Base-by-base conservation (phyloP, 192 early-diverging fungal species). In the Coemansia sp. region DNA sequence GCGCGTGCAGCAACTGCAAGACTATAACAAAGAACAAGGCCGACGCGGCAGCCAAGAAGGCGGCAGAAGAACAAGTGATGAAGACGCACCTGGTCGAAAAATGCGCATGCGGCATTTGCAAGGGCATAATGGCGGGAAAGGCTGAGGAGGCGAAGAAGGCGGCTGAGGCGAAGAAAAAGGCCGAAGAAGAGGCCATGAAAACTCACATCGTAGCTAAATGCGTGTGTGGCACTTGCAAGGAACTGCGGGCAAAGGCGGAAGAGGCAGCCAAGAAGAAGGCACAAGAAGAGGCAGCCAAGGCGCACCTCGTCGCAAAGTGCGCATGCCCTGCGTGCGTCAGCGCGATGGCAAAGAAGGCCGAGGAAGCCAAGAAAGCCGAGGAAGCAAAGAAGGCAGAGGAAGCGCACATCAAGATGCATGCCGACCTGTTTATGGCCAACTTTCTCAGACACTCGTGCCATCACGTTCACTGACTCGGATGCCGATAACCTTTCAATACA, bases 1-100 rank as follows among this genome's bases (percentile, higher is more conserved):
- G 74, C 68, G 59, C 34, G 1, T 75, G 74, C 44, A 64, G 51
- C n/a, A 70, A 48, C 14, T 75, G 74, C 60, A 63, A 58, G 36
- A 36, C 22, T 10, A 70, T 66, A 28, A 58, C 23, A 60, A 48
- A 65, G 31, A 70, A 62, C 34, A 64, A 66, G 14, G 68, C 74
- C 1, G 74, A 49, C 4, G 74, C 49, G 12, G 74, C 66, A 19
- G 66, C 66, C 20, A 62, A 62, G n/a, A 68, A 62, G 26, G 57
- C 57, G 54, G 66, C 66, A 5, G 25, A 55, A 0, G 59, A 68
- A 6, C 25, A 40, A n/a, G 58, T 26, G 53, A 60, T 58, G 58
- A 50, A 47, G 36, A 50, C 14, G 1, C 53, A 65, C 12, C 22
- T 28, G n/a, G 63, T 56, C 5, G 44, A 23, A 25, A 50, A 10